Conservation (phyloP, 176 grass and related monocot genomes). For the Raddia guianensis region DNA sequence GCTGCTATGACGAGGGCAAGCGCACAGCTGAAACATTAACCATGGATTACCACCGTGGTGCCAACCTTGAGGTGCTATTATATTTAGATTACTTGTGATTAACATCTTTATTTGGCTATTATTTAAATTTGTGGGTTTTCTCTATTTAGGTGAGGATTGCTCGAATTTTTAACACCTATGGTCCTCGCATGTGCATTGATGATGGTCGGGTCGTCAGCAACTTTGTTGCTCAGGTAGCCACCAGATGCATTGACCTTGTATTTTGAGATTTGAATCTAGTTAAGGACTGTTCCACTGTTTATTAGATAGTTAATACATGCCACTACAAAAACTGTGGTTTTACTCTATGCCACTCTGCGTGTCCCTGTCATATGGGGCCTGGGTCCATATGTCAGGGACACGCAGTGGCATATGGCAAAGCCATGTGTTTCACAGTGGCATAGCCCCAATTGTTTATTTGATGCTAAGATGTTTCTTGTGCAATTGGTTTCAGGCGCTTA, state of each 20-base stretch:
- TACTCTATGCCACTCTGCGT: no score
- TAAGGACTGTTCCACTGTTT: not conserved
- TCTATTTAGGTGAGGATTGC: conserved; percentile 71
- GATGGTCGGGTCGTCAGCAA: conserved; percentile 92
- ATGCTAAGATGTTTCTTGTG: conserved; percentile 9
- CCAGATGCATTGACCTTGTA: not conserved
- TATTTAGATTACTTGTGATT: conserved; percentile 2
- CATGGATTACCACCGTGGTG: conserved; percentile 83
- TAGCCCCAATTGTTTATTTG: not conserved
- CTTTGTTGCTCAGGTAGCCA: conserved; percentile 80
- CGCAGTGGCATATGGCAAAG: no score
- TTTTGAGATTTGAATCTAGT: conserved; percentile 12
- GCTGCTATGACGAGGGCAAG: conserved; percentile 89
- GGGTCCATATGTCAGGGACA: no score
- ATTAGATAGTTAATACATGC: not conserved
- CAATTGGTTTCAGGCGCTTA: conserved; percentile 58
- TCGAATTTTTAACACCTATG: conserved; percentile 86
- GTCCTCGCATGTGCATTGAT: conserved; percentile 92
- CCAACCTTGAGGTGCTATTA: conserved; percentile 63
- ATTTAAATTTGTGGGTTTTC: not conserved
- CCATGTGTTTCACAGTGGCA: no score
- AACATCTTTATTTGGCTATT: not conserved
- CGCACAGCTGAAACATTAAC: conserved; percentile 82
- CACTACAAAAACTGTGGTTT: no score
- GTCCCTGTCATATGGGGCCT: no score